Conservation (phyloP, 352 stramenopile genomes). For the Phytophthora multivora region DNA sequence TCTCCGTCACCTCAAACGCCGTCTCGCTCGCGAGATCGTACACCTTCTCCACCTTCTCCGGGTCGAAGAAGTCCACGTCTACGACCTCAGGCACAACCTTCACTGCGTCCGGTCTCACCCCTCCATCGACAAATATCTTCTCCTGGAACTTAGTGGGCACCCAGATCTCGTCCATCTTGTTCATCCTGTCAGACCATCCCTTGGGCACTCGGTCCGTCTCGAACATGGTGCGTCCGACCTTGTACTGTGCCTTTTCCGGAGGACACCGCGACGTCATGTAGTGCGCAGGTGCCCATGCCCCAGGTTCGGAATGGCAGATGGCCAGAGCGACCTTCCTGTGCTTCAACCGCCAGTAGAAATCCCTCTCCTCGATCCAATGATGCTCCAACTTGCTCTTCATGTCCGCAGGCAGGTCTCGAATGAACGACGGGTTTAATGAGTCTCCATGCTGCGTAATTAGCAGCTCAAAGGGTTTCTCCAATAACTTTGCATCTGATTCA, state of each 20-base stretch:
- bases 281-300: conserved; percentile 85
- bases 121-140: conserved; percentile 69
- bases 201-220: conserved; percentile 92
- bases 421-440: conserved; percentile 68
- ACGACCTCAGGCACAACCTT: conserved; percentile 88
- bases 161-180: conserved; percentile 94
- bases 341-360: conserved; percentile 65
- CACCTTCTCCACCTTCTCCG: conserved; percentile 39
- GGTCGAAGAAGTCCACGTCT: conserved; percentile 90
- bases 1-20: conserved; percentile 32
- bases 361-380: conserved; percentile 78
- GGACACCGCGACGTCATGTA: conserved; percentile 80
- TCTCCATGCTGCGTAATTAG: conserved; percentile 73
- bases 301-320: conserved; percentile 93
- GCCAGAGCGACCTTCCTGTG: conserved; percentile 55
- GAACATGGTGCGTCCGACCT: conserved; percentile 94
- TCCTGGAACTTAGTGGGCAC: conserved; percentile 90
- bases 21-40: conserved; percentile 59
- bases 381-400: conserved; percentile 56
- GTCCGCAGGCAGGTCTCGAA: conserved; percentile 55
- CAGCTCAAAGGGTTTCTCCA: conserved; percentile 49
- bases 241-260: conserved; percentile 51
- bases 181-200: conserved; percentile 90
- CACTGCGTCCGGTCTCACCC: conserved; percentile 57
- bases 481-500: neutral